Base-by-base conservation (phyloP, 2,329 filamentous ascomycete genomes). In the Eutypa lata region DNA sequence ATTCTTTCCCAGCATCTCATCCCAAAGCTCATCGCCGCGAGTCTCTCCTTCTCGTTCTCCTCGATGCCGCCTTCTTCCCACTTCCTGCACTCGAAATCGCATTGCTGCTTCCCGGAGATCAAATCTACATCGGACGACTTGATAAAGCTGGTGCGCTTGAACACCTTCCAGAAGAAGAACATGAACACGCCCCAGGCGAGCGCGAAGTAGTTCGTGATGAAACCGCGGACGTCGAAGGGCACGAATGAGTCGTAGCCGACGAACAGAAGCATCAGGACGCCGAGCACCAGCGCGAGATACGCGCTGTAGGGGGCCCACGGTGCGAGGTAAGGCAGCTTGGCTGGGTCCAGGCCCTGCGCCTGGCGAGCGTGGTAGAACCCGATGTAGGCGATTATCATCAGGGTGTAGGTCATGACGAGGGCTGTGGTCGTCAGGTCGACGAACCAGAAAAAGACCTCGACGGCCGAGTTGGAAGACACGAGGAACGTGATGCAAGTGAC, bases 121-220 rank as follows among this genome's bases (percentile, higher is more conserved):
- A 90, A 67, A 65, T 90, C 86, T 0, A 84, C 78, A 49, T 88
- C 80, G 19, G 77, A 70, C 1, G 82, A 74, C 46, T 72, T 74
- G 49, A 79, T 69, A 54, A 80, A 75, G 57, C 78, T 83, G 0
- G 86, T 88, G 63, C 75, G 77, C 67, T 86, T 82, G 58, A 81
- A 52, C 2, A 88, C 8, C 70, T 91, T 91, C 82, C 86, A 90
- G 5, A 76, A 78, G 3, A 87, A 26, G 62, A 82, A 91, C 10
- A 91, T 71, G 5, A 75, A 46, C 37, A 77, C 61, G 49, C 78
- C 79, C 59, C 81, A 81, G 4, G 75, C 74, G 28, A 82, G 68
- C 8, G 73, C 77, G 60, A 83, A 80, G 65, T 83, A 83, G 16
- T 71, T 72, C 2, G 79, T 78, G 49, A 83, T 58, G 64, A 83